Conservation (phyloP, 192 early-diverging fungal genomes). For the Entomortierella chlamydospora region DNA sequence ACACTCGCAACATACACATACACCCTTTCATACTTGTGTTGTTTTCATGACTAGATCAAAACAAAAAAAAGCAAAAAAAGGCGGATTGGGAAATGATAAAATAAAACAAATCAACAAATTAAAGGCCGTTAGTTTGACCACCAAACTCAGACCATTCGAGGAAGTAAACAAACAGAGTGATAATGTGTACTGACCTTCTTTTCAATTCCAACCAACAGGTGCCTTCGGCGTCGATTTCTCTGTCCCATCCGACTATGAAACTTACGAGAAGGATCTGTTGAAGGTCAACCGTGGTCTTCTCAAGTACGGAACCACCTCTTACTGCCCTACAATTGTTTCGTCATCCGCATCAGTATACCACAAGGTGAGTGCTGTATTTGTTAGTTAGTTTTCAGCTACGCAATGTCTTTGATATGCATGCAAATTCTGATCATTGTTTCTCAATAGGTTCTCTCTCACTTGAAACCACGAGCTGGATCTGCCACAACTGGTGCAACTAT, state of each 20-base stretch:
- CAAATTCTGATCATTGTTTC: no score
- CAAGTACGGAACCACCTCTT: conserved; percentile 83
- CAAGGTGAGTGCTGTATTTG: conserved; percentile 58
- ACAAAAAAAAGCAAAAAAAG: no score
- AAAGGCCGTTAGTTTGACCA: not conserved
- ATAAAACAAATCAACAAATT: no score
- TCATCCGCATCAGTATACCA: conserved; percentile 79
- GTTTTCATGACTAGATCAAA: no score
- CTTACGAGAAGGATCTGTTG: conserved; percentile 69
- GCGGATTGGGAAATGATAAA: no score
- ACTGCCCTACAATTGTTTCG: conserved; percentile 84
- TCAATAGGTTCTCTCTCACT: conserved; percentile 60
- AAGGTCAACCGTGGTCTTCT: conserved; percentile 80
- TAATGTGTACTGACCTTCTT: not conserved
- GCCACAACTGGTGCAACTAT: conserved; percentile 73
- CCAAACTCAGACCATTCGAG: not conserved
- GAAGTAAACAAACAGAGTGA: not conserved
- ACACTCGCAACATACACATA: no score
- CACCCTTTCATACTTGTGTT: no score
- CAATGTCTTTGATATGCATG: not conserved
- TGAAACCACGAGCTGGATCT: conserved; percentile 74
- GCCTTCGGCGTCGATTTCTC: conserved; percentile 86
- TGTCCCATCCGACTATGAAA: conserved; percentile 63
- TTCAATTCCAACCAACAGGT: conserved; percentile 37
- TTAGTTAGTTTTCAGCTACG: conserved; percentile 58